Base-by-base conservation (phyloP, 2,329 filamentous ascomycete species). In the Colletotrichum incanum region DNA sequence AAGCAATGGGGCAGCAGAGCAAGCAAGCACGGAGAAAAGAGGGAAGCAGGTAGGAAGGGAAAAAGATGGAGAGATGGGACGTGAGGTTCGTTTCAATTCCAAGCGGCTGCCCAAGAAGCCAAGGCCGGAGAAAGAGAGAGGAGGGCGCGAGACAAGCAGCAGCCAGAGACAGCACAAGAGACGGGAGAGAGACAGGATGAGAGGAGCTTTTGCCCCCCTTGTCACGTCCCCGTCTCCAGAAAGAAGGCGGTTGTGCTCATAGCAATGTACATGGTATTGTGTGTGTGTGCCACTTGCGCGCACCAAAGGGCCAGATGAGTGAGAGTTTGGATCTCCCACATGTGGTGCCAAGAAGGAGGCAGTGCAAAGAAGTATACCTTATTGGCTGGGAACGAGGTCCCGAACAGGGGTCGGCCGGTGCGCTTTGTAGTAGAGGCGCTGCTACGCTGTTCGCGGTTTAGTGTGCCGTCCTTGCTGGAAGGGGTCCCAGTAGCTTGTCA, bases 311-410 rank as follows among this genome's bases (percentile, higher is more conserved):
- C 50, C 43, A 50, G 34, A 41, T 14, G 41, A 63, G 50, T 50
- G 66, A 71, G 67, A 58, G 71, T 73, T 71, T 71, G 71, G 67
- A 67, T 73, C 71, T 73, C 23, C 67, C 66, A 73, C 56, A 67
- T 62, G 71, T 66, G 67, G 71, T 71, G 71, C 71, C 71, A 73
- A 73, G 71, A 73, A 67, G 5, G 71, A 73, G 71, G 71, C 71
- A 73, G 71, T 73, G 71, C 71, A 73, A 58, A 71, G 62, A 73
- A 71, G 60, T 65, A 73, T 26, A 73, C 60, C 61, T 73, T n/a
- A 73, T 73, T 73, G 71, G 71, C 4, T 49, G 12, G 41, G 14
- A 16, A 0, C 4, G 9, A 59, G 59, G 52, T 34, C 31, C 7
- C 14, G 31, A 45, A 60, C 70, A 72, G 65, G 70, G 65, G 70